Evolutionary conservation across 345 rosid species (phyloP).

Genomic region (Bretschneidera sinensis): DNA sequence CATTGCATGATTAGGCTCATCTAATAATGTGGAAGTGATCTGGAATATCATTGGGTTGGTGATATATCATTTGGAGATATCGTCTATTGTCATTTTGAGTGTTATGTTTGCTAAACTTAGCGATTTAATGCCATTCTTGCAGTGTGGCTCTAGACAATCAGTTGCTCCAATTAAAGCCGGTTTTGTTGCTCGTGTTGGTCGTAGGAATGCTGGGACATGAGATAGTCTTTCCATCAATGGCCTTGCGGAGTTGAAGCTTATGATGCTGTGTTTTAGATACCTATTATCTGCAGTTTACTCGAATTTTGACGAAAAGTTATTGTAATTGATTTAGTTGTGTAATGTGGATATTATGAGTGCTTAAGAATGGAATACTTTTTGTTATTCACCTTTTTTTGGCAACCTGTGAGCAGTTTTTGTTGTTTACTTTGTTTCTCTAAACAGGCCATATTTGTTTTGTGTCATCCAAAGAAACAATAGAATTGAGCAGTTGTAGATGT

Average conservation of each 20-base stretch:
- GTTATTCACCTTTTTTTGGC: no score
- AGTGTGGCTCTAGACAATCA: slow-evolving; percentile 96
- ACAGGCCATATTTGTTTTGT: no score
- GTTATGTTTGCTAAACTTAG: not conserved
- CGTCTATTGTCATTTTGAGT: not conserved
- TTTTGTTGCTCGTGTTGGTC: slow-evolving; percentile 96
- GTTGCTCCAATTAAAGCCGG: slow-evolving; percentile 97
- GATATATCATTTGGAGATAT: not conserved
- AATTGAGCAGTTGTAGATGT: no score
- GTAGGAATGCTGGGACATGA: slow-evolving; percentile 50
- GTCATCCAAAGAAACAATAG: no score
- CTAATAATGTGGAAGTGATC: no score
- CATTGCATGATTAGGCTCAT: not conserved
- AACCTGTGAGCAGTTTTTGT: no score
- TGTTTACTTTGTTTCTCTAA: no score
- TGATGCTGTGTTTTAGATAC: no score
- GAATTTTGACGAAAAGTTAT: not conserved
- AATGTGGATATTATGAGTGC: no score
- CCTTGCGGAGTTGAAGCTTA: not conserved
- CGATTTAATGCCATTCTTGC: slow-evolving; percentile 16
- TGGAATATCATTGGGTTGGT: not conserved
- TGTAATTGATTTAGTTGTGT: not conserved
- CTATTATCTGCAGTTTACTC: not conserved
- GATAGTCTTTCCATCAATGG: not conserved
- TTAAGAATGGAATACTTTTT: no score